phyloP scores from a whole-genome alignment of 495 filamentous ascomycete genomes.

The Daldinia vernicosa region DNA sequence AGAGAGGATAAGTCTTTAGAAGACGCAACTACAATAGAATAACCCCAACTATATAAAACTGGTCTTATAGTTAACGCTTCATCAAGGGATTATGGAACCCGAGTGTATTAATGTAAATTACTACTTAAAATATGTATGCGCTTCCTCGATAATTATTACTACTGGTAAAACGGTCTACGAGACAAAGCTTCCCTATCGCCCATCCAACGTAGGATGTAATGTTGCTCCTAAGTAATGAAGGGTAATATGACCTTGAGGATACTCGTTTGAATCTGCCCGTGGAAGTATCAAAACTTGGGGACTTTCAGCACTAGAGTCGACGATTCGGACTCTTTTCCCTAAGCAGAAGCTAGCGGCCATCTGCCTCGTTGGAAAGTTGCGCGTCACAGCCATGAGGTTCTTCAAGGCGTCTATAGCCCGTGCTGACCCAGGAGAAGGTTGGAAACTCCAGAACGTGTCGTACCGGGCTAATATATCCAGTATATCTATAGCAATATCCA shows the following conservation, averaged over 20 bases:
- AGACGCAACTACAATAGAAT: not conserved
- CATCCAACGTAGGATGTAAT: not conserved
- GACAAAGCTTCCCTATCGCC: not conserved
- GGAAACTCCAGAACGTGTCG: not conserved
- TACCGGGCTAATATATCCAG: not conserved
- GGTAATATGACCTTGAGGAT: not conserved
- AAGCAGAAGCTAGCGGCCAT: slow-evolving; percentile 2
- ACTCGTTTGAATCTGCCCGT: not conserved
- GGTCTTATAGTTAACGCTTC: not conserved
- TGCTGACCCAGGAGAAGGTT: not conserved
- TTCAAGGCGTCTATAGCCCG: not conserved
- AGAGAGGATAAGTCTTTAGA: not conserved
- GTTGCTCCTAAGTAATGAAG: not conserved
- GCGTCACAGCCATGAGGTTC: not conserved
- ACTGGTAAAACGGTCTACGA: not conserved
- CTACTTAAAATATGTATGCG: not conserved
- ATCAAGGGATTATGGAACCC: not conserved
- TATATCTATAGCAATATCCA: not conserved
- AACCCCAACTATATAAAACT: not conserved
- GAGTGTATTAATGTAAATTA: not conserved
- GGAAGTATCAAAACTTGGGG: not conserved
- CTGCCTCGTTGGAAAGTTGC: too few species aligned
- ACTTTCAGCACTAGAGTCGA: not conserved
- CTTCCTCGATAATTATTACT: not conserved
- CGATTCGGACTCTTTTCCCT: slow-evolving; percentile 1